phyloP scores from a whole-genome alignment of 768 basidiomycete species.

The Podaxis rugospora region DNA sequence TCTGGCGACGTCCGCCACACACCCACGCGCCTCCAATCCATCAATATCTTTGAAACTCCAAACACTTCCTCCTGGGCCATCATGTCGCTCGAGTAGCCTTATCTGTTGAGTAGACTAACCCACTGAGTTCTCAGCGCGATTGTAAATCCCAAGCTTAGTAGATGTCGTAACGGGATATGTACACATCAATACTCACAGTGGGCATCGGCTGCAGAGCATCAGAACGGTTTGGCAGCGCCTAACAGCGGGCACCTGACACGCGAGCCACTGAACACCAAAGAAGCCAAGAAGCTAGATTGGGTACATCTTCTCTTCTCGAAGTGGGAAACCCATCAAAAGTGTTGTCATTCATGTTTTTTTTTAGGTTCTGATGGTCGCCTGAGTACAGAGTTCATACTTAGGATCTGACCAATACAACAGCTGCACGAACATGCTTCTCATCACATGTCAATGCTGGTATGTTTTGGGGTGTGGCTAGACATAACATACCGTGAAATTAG shows the following conservation, averaged over 20 bases:
- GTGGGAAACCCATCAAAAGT: neutral
- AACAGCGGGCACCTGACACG: neutral
- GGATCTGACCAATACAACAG: neutral
- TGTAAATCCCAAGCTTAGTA: neutral
- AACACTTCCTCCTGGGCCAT: neutral
- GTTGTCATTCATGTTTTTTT: neutral
- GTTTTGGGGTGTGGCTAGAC: neutral
- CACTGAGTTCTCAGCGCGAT: neutral
- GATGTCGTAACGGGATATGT: neutral
- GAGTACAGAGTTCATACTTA: neutral
- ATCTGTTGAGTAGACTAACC: neutral
- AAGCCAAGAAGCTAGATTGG: neutral
- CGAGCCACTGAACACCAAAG: neutral
- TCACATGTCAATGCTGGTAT: neutral
- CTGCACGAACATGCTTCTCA: neutral
- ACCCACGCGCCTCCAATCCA: neutral
- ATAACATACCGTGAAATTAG: neutral
- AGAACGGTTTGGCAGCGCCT: neutral
- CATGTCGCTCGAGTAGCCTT: neutral
- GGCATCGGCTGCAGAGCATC: neutral
- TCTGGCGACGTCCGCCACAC: neutral
- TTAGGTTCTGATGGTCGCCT: neutral
- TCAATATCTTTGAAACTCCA: slow-evolving; percentile 1
- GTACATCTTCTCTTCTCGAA: neutral
- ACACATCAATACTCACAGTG: neutral